phyloP scores from a whole-genome alignment of 2,329 filamentous ascomycete genomes.

The Didymella pomorum region DNA sequence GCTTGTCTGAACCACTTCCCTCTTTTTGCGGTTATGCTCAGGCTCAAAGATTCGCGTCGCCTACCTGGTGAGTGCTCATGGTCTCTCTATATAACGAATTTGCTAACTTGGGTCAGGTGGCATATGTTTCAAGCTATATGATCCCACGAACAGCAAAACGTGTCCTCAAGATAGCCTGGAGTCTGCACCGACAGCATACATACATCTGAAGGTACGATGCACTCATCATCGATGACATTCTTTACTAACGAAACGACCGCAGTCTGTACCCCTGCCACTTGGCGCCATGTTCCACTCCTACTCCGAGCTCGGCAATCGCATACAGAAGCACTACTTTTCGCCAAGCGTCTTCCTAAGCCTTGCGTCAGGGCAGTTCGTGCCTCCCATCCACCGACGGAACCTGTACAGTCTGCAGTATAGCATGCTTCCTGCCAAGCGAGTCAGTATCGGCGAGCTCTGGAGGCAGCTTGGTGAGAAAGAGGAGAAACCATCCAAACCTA shows the following conservation, averaged over 20 bases:
- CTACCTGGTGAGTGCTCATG: conserved; percentile 71
- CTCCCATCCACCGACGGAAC: conserved; percentile 92
- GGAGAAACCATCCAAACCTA: background rate
- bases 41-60: conserved; percentile 89
- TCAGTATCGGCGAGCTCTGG: conserved; percentile 88
- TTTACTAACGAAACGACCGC: background rate
- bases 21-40: conserved; percentile 93
- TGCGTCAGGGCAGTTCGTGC: conserved; percentile 88
- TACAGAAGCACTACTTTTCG: conserved; percentile 94
- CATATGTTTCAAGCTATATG: conserved; percentile 87
- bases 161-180: conserved; percentile 47
- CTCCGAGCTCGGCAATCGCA: conserved; percentile 89
- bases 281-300: conserved; percentile 98
- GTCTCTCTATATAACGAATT: no score
- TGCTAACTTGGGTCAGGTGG: conserved; percentile 60
- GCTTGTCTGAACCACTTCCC: conserved; percentile 98
- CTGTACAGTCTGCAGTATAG: conserved; percentile 97
- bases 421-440: conserved; percentile 86
- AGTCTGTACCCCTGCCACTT: conserved; percentile 84
- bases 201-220: conserved; percentile 77
- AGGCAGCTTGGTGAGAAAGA: conserved; percentile 59
- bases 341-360: conserved; percentile 88
- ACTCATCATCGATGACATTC: background rate
- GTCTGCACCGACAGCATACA: conserved; percentile 75
- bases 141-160: conserved; percentile 62